These are phyloP conservation scores for Senecio squalidus DNA, from an alignment of 140 eudicot genomes.

Conservation along the genomic window DNA sequence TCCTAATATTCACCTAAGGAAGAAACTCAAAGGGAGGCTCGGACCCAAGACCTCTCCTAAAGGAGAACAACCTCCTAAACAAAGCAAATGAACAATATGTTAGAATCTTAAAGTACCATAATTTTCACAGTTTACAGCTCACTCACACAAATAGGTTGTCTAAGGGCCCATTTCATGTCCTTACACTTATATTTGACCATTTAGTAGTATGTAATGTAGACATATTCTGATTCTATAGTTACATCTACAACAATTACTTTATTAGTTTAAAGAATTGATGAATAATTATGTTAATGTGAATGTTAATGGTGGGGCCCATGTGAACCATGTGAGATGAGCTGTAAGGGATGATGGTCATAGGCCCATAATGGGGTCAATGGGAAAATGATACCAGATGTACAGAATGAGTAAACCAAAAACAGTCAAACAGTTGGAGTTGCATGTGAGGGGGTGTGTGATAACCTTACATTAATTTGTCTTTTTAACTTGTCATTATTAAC, in stretches of 20 bases:
- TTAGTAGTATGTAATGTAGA: no score
- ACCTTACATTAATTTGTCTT: slow-evolving; percentile 14
- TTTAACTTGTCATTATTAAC: neutral
- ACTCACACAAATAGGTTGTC: neutral
- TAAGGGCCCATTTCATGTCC: neutral
- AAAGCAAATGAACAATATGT: no score
- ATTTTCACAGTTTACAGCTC: slow-evolving; percentile 1
- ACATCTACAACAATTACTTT: no score
- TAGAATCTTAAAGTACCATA: slow-evolving; percentile 3
- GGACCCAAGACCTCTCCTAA: no score
- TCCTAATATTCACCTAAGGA: no score
- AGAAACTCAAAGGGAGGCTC: no score
- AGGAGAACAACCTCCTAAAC: no score
- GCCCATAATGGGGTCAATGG: slow-evolving; percentile 43
- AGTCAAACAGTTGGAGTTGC: slow-evolving; percentile 40
- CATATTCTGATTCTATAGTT: no score
- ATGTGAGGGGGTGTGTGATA: slow-evolving; percentile 26
- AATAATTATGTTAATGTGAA: no score
- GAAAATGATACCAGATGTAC: slow-evolving; percentile 47
- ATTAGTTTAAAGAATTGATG: no score
- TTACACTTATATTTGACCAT: neutral
- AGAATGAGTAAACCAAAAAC: slow-evolving; percentile 39
- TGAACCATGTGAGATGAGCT: slow-evolving; percentile 53
- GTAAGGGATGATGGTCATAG: slow-evolving; percentile 31
- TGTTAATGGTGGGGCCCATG: slow-evolving; percentile 31